Evolutionary conservation across 2,329 filamentous ascomycete genomes (phyloP), one percentile per base, ranked within the genome.

Genomic region (Calonectria hawksworthii): DNA sequence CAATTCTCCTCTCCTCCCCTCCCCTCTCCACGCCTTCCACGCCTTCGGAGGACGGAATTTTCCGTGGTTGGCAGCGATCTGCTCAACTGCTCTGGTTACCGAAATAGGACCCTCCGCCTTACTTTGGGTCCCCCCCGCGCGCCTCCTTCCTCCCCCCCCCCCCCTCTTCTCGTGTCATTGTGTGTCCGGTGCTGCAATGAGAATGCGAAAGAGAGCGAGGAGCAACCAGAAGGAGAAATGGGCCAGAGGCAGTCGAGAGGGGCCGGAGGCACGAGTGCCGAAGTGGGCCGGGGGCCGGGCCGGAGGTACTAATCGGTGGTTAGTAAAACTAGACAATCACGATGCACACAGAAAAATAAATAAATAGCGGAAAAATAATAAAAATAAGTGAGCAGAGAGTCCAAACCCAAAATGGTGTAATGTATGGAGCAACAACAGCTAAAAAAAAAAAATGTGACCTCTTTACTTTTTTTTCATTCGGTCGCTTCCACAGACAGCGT

Each of bases 271-370:
- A 47, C 32, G 54, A 30, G 51, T 50, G 67, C 67, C 67, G 67
- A 54, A 61, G 36, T 68, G 64, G 59, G 56, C 68, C 70, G 70
- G 72, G 50, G 52, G 36, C 78, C 71, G 78, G 76, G 61, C 78
- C 76, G 78, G 77, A 68, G 56, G 16, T 70, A 41, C 64, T 67
- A 34, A 41, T 52, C 32, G 47, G 47, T 50, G 34, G 30, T 47
- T 47, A 14, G n/a, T 21, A 32, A 30, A 30, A 36, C 47, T n/a
- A 54, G 28, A 21, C 61, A 54, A 54, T 54, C 51, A 32, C 51
- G 61, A 50, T 65, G 26, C 36, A 64, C 16, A 44, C 21, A 23
- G 23, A 26, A 32, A 30, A 54, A 28, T 14, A 54, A 54, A 18
- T 30, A 10, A 18, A 7, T 54, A 30, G 28, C 8, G 23, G 28